phyloP scores from a whole-genome alignment of 257 asterid genomes.

The Orobanche coerulescens region DNA sequence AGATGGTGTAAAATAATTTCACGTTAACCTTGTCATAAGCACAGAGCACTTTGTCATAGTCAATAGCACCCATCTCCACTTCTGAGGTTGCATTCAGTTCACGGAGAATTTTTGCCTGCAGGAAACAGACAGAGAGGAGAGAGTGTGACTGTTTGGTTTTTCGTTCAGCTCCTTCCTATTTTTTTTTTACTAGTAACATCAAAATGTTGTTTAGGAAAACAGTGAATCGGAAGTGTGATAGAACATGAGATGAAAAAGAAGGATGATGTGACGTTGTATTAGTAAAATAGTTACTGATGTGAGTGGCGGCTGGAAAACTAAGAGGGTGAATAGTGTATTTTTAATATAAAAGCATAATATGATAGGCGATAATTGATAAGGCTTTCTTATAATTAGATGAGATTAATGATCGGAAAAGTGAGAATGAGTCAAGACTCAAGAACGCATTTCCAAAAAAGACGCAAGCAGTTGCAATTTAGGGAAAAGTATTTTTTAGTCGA shows the following conservation, averaged over 20 bases:
- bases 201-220: background rate
- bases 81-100: conserved; percentile 69
- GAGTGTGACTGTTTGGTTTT: background rate
- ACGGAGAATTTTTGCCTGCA: conserved; percentile 70
- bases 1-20: conserved; percentile 45
- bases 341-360: background rate
- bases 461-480: background rate
- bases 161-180: background rate
- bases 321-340: background rate
- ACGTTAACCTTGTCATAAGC: conserved; percentile 60
- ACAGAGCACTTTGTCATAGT: conserved; percentile 65
- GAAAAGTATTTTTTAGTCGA: background rate
- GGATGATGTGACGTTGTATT: background rate
- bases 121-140: conserved; percentile 14
- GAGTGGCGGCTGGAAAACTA: background rate
- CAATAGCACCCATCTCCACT: conserved; percentile 63
- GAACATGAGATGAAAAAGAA: background rate
- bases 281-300: background rate
- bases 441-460: background rate
- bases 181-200: too few relatives aligned
- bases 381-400: background rate
- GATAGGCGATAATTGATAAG: background rate
- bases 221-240: background rate
- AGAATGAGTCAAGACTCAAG: background rate
- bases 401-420: background rate